These are phyloP conservation scores for Clarireedia hainanense DNA, from an alignment of 2,329 filamentous ascomycete species.

Conservation along the genomic window DNA sequence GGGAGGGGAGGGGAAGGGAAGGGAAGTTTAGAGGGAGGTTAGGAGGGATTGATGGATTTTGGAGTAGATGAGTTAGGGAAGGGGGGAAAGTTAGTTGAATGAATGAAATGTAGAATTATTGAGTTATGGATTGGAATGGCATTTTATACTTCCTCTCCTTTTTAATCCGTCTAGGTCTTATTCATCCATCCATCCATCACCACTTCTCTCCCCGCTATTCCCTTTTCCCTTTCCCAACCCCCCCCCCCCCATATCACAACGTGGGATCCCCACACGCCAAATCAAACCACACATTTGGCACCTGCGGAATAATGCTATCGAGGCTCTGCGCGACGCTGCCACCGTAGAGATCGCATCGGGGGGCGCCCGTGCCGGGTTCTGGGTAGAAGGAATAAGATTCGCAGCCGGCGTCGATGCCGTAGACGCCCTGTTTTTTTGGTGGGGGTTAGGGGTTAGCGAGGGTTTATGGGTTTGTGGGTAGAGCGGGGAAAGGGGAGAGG, in stretches of 20 bases:
- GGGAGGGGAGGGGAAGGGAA: too few relatives aligned
- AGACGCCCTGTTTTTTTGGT: not conserved
- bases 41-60: too few relatives aligned
- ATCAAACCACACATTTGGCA: slow-evolving; percentile 23
- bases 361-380: slow-evolving; percentile 13
- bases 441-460: too few relatives aligned
- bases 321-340: slow-evolving; percentile 20
- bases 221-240: not conserved
- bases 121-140: too few relatives aligned
- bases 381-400: slow-evolving; percentile 19
- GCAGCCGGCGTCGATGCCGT: slow-evolving; percentile 13
- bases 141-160: too few relatives aligned
- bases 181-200: not conserved
- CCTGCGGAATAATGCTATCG: slow-evolving; percentile 14
- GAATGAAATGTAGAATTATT: too few relatives aligned
- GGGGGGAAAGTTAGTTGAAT: too few relatives aligned
- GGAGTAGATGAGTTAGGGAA: too few relatives aligned
- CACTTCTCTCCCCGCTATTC: not conserved
- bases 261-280: slow-evolving; percentile 19
- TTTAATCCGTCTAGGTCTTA: not conserved
- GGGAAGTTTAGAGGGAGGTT: too few relatives aligned
- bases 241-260: not conserved
- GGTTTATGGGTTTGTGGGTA: not conserved
- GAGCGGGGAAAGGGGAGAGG: not conserved
- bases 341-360: slow-evolving; percentile 21